Evolutionary conservation across 306 rosid species (phyloP).

Genomic region (Cotoneaster glaucophyllus): DNA sequence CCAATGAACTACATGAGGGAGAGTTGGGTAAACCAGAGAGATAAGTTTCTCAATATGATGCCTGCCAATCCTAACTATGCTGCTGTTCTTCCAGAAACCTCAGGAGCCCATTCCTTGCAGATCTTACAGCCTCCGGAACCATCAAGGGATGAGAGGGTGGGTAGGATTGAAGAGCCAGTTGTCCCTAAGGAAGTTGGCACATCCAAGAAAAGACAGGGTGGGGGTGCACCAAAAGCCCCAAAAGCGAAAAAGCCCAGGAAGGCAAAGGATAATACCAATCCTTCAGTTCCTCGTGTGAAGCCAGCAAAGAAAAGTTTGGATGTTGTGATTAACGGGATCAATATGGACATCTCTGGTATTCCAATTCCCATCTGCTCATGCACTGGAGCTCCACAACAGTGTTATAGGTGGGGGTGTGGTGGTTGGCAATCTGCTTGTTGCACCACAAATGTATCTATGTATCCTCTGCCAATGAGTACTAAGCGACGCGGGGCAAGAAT

Average conservation of each 20-base stretch:
- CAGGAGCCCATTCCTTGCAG: slow-evolving; percentile 58
- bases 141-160: slow-evolving; percentile 56
- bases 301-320: slow-evolving; percentile 69
- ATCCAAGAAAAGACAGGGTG: slow-evolving; percentile 60
- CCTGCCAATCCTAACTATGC: slow-evolving; percentile 55
- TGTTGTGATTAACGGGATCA: slow-evolving; percentile 73
- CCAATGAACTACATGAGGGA: slow-evolving; percentile 67
- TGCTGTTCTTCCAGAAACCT: slow-evolving; percentile 60
- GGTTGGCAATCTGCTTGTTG: slow-evolving; percentile 99
- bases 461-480: slow-evolving; percentile 96
- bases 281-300: slow-evolving; percentile 65
- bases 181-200: slow-evolving; percentile 53
- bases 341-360: slow-evolving; percentile 74
- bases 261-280: slow-evolving; percentile 50
- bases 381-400: slow-evolving; percentile 83
- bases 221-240: slow-evolving; percentile 61
- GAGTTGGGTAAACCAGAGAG: slow-evolving; percentile 67
- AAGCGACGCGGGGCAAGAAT: slow-evolving; percentile 96
- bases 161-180: slow-evolving; percentile 46
- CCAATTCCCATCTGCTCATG: slow-evolving; percentile 94
- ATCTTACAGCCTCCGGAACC: slow-evolving; percentile 44
- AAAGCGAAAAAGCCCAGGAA: slow-evolving; percentile 75
- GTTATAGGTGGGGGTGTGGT: slow-evolving; percentile 97
- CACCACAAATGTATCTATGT: slow-evolving; percentile 70
- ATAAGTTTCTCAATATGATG: slow-evolving; percentile 61